Base-by-base conservation (phyloP, 345 rosid genomes). In the Tarenaya hassleriana region DNA sequence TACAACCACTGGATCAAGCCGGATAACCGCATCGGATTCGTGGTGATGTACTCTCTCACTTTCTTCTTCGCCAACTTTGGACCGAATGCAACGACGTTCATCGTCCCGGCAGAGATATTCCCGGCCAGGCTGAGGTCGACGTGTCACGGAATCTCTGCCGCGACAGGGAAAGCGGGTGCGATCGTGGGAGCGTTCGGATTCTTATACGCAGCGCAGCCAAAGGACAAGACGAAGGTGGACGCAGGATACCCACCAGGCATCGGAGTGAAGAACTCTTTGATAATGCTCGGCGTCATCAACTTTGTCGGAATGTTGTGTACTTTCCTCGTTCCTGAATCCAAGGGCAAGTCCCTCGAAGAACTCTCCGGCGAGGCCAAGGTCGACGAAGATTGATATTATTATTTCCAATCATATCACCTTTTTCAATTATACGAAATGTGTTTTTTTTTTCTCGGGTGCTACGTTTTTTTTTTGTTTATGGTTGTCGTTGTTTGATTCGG, bases 21-120 rank as follows among this genome's bases (percentile, higher is more conserved):
- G 1, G 66, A 49, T 0, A 60, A 86, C 50, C 76, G 70, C 17
- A 69, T 82, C 1, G 83, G 83, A 8, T 86, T 86, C 7, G 83
- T 86, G 10, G 34, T 67, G 1, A 67, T 82, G 42, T 86, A 86
- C 60, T 73, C 88, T 0, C 52, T 86, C 5, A 78, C 95, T 0
- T 86, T 86, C 50, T 86, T 86, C 73, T 86, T 86, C 7, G 75
- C 95, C 5, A 86, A 86, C 50, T 86, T 86, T 11, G 91, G 88
- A 12, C 95, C 91, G 0, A 86, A 80, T 11, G 78, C 91, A 21
- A 82, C 88, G 1, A 86, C 95, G 0, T 86, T 80, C 47, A 66
- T 80, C 7, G 88, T 80, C 18, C 91, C 88, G 0, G 91, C 86
- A 0, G 91, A 83, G 68, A 80, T 83, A 7, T 86, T 83, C 69